Evolutionary conservation across 345 rosid genomes (phyloP), one percentile per base, ranked within the genome.

Genomic region (Pistacia integerrima): DNA sequence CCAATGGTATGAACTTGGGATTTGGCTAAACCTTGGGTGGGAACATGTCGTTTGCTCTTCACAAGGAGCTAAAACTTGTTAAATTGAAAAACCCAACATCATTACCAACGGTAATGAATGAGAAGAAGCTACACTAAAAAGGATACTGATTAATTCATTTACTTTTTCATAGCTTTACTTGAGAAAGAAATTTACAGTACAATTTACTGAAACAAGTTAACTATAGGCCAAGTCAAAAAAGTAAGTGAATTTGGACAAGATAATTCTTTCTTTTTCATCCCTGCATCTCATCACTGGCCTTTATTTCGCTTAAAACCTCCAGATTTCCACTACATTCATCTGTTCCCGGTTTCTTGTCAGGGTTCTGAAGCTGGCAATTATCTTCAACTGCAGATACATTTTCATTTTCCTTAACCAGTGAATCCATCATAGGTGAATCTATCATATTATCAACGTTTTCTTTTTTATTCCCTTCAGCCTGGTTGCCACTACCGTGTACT

Each of bases 381-480:
- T 74, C 84, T 58, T 79, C 74, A 30, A 66, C 77, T n/a, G 79
- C 74, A 65, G 82, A 72, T 59, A 48, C 79, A 60, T 22, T 70
- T 64, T 76, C 80, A 58, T 51, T 61, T 54, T 64, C 77, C 56
- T 67, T 55, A 56, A 59, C 57, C 55, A 81, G 72, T 20, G 69
- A 46, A 68, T 52, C 79, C 64, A 28, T 17, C 57, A 38, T 38
- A 38, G 41, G 74, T 20, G 69, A 46, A 68, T 54, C 79, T 62
- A 28, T 13, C 57, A 74, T 57, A 44, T 72, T 64, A 36, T 58
- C 55, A 67, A 73, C 77, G 72, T 77, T 67, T 33, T 38, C 78
- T 46, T 76, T 76, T 69, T 72, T 74, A 78, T 78, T 85, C 44
- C 67, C 82, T 67, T 82, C 73, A 67, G 30, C 72, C 51, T 25